Evolutionary conservation across 2,329 filamentous ascomycete genomes (phyloP), one percentile per base, ranked within the genome.

Genomic region (Tolypocladium capitatum): DNA sequence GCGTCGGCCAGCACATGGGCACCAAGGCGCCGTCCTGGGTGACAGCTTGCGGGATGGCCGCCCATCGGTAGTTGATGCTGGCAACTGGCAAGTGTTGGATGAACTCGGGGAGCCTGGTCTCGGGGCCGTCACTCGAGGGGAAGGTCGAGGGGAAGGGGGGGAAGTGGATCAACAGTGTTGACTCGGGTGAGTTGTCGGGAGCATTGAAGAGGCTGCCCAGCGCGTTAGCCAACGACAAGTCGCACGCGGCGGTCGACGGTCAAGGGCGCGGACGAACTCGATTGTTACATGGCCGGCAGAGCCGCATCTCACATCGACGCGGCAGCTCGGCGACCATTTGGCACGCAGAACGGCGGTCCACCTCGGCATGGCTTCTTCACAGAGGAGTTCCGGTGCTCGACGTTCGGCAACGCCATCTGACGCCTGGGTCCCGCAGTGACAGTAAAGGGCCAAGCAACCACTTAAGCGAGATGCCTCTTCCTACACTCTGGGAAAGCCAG

Each of bases 21-120:
- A 56, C 52, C n/a, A 45, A 35, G 47, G 21, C 40, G 45, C 51
- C 42, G 35, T 41, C 41, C 38, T 46, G n/a, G 32, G 35, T 24
- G 21, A 50, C 43, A 57, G 28, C 45, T 46, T 35, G 54, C 55
- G 36, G 56, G 18, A 51, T 52, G 4, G 49, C 60, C 8, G 58
- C 58, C 79, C 80, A 83, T 16, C 78, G 69, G 58, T 82, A 83
- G 56, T 80, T 75, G 57, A 83, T 75, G 48, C 70, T 70, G 6
- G 71, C 76, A 0, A 75, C 68, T 2, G 76, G 69, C 33, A 65
- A 66, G 14, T 60, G 60, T 13, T 58, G 63, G 31, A 72, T 61
- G 49, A 72, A 74, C 10, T 52, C 53, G 28, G 73, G 69, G 24
- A 74, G 53, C 31, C 62, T 49, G 10, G 55, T 48, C 13, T 54